These are phyloP conservation scores for Exserohilum turcica DNA, from an alignment of 2,329 filamentous ascomycete genomes.

Conservation along the genomic window DNA sequence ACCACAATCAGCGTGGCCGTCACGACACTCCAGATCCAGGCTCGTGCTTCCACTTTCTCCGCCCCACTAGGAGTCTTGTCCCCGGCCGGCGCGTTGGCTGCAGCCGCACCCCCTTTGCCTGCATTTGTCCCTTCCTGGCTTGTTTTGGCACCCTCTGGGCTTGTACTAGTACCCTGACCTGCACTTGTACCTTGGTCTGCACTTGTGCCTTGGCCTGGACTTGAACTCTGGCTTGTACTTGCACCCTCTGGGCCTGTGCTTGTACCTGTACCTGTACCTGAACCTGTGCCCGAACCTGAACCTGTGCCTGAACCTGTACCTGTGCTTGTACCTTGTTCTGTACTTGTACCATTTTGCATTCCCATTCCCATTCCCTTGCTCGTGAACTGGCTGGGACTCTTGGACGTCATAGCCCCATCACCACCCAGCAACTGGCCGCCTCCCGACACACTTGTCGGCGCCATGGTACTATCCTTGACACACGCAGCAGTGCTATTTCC, in stretches of 20 bases:
- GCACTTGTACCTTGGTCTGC: too few species aligned
- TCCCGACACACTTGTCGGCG: conserved; percentile 35
- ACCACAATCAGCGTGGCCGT: not conserved
- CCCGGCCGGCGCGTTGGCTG: not conserved
- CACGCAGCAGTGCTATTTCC: conserved; percentile 29
- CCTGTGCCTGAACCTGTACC: too few species aligned
- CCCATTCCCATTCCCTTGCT: not conserved
- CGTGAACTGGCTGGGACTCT: conserved; percentile 11
- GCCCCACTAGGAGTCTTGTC: conserved; percentile 3
- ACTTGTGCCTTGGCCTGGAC: too few species aligned
- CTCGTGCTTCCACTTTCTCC: not conserved
- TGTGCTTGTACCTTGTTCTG: too few species aligned
- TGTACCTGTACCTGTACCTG: too few species aligned
- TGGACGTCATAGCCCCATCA: conserved; percentile 19
- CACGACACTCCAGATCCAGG: not conserved
- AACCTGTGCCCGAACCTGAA: too few species aligned
- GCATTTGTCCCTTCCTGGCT: too few species aligned
- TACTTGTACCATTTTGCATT: not conserved
- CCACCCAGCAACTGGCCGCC: conserved; percentile 41
- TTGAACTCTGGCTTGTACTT: too few species aligned
- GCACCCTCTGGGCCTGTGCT: too few species aligned
- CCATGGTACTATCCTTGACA: conserved; percentile 38
- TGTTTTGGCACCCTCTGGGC: too few species aligned
- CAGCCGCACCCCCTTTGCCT: too few species aligned
- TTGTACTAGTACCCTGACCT: too few species aligned